A percentile compares a stretch with the other conserved stretches of the same genome.
Conservation (phyloP, 1,284 basidiomycete species). For the Rhodotorula mucilaginosa region DNA sequence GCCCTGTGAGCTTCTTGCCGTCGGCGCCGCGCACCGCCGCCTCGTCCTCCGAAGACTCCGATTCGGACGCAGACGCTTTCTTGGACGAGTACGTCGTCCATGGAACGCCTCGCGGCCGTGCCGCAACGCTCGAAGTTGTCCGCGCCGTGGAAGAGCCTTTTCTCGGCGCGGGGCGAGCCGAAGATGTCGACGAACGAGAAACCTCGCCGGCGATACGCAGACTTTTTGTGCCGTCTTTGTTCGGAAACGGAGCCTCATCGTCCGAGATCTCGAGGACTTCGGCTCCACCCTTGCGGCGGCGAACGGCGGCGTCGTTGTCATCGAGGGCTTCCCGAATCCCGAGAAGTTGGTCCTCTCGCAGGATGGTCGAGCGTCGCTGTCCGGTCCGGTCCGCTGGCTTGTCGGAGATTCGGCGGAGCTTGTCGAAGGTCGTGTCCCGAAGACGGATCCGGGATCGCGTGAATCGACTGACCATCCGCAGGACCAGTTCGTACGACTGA, state of each 20-base stretch:
- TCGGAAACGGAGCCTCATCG: conserved; percentile 15
- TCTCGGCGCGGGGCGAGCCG: not conserved
- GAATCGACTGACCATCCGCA: conserved; percentile 43
- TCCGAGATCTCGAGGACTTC: conserved; percentile 24
- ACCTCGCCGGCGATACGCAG: conserved; percentile 18
- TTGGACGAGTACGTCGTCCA: conserved; percentile 41
- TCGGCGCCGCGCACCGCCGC: conserved; percentile 52
- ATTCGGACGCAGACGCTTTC: conserved; percentile 50
- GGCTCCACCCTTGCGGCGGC: conserved; percentile 15
- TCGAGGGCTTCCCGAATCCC: conserved; percentile 69
- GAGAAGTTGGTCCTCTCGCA: conserved; percentile 67
- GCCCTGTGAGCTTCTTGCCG: conserved; percentile 48
- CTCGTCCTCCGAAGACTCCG: conserved; percentile 58
- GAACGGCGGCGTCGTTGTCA: conserved; percentile 15
- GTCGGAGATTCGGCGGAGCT: conserved; percentile 33
- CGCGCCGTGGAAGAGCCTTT: not conserved
- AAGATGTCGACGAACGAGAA: conserved; percentile 5
- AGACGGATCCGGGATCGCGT: conserved; percentile 35
- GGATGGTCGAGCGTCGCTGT: conserved; percentile 30
- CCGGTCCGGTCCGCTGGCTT: conserved; percentile 5
- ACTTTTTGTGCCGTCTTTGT: not conserved
- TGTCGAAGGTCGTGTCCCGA: conserved; percentile 18
- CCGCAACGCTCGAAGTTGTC: not conserved
- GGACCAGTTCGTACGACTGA: conserved; percentile 38
- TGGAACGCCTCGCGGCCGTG: conserved; percentile 31